Percentiles rank a stretch among this genome's conserved stretches.
phyloP scores from a whole-genome alignment of 495 filamentous ascomycete genomes.

The Lepraria neglecta region DNA sequence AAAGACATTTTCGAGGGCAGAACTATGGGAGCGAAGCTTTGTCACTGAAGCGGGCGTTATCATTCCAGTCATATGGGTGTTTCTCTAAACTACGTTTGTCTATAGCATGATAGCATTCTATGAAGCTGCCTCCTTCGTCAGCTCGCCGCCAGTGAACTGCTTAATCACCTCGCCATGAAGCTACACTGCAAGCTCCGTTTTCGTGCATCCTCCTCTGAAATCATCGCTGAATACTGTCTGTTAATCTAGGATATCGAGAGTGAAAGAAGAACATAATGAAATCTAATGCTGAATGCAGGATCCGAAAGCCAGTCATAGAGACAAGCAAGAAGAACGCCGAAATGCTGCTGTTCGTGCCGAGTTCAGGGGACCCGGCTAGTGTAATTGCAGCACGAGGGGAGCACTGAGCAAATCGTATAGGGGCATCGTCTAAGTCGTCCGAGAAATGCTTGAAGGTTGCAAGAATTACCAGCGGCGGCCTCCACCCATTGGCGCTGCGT shows the following conservation, averaged over 20 bases:
- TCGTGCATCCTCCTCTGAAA: conserved; percentile 2
- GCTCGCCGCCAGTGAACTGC: background rate
- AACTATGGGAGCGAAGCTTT: background rate
- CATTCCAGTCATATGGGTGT: background rate
- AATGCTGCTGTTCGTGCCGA: conserved; percentile 6
- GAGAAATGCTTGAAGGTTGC: background rate
- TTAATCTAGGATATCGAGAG: conserved; percentile 6
- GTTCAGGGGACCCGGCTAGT: background rate
- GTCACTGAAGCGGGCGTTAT: background rate
- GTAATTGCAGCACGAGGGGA: background rate
- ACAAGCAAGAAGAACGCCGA: conserved; percentile 3
- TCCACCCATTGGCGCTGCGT: conserved; percentile 55
- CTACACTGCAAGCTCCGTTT: background rate
- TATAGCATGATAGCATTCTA: conserved; percentile 15
- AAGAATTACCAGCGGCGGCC: conserved; percentile 55
- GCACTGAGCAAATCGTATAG: background rate
- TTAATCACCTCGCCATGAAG: background rate
- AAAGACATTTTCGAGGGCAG: too few relatives aligned
- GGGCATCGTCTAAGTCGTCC: background rate
- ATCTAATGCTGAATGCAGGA: conserved; percentile 7
- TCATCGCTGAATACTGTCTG: background rate
- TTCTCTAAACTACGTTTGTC: conserved; percentile 10
- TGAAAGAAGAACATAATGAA: background rate
- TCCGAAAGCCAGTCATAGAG: conserved; percentile 5
- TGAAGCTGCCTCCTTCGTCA: conserved; percentile 10